phyloP scores from a whole-genome alignment of 2,329 filamentous ascomycete genomes.

The Albophoma yamanashiensis region DNA sequence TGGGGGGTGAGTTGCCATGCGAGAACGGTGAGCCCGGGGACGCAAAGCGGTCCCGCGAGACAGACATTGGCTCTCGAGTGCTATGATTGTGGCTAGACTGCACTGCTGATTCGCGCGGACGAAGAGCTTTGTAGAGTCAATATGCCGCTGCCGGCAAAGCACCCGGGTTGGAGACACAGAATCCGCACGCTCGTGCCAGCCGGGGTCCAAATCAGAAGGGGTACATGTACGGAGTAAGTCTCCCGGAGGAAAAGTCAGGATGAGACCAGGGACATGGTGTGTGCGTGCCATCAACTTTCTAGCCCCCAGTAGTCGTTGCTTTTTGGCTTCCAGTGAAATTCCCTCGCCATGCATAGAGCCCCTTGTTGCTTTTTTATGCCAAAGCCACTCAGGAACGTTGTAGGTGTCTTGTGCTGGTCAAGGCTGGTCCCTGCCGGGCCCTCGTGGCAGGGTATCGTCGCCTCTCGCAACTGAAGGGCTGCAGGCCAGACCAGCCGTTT shows the following conservation, averaged over 20 bases:
- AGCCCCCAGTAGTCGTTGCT: background rate
- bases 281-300: background rate
- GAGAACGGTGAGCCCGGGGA: background rate
- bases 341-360: background rate
- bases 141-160: background rate
- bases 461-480: background rate
- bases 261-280: background rate
- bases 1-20: background rate
- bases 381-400: background rate
- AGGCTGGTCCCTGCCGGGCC: background rate
- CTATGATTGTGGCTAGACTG: background rate
- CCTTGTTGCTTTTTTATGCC: background rate
- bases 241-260: background rate
- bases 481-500: slow-evolving; percentile 1
- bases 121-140: background rate
- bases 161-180: background rate
- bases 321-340: background rate
- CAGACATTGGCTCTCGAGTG: background rate
- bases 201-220: background rate
- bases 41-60: background rate
- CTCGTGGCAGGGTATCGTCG: background rate
- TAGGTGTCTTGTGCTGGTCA: background rate
- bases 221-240: background rate
- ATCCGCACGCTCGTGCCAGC: background rate
- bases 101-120: background rate